phyloP scores from a whole-genome alignment of 129 eudicot species.

The Helichrysum umbraculigerum region DNA sequence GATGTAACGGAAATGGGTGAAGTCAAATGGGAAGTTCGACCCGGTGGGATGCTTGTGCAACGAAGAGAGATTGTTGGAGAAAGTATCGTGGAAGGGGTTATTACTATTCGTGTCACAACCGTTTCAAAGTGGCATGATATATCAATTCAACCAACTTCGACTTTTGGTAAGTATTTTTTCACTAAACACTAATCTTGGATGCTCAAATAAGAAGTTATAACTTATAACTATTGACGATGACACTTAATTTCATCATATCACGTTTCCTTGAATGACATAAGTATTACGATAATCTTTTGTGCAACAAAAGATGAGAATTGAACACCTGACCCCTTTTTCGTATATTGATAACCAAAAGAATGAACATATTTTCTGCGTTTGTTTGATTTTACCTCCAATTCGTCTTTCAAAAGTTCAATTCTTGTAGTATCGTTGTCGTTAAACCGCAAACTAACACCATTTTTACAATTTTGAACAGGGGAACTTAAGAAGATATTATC shows the following conservation, averaged over 20 bases:
- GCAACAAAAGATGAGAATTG: no score
- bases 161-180: slow-evolving; percentile 60
- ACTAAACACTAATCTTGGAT: neutral
- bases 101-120: slow-evolving; percentile 57
- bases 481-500: slow-evolving; percentile 68
- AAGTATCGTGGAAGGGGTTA: slow-evolving; percentile 34
- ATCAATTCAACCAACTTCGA: slow-evolving; percentile 65
- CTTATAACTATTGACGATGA: neutral
- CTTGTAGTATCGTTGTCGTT: neutral
- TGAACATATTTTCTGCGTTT: neutral
- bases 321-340: neutral
- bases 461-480: slow-evolving; percentile 36
- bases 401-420: neutral
- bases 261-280: no score
- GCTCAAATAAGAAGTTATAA: no score
- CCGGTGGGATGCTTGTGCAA: slow-evolving; percentile 94
- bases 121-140: slow-evolving; percentile 71
- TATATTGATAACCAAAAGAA: neutral
- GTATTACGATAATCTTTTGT: no score
- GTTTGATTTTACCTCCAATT: neutral
- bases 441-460: neutral
- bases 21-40: slow-evolving; percentile 84
- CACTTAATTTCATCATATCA: no score
- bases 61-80: slow-evolving; percentile 47
- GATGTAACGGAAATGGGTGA: slow-evolving; percentile 29